Evolutionary conservation across 192 early-diverging fungal genomes (phyloP), one percentile per base, ranked within the genome.

Genomic region (Coemansia sp.): DNA sequence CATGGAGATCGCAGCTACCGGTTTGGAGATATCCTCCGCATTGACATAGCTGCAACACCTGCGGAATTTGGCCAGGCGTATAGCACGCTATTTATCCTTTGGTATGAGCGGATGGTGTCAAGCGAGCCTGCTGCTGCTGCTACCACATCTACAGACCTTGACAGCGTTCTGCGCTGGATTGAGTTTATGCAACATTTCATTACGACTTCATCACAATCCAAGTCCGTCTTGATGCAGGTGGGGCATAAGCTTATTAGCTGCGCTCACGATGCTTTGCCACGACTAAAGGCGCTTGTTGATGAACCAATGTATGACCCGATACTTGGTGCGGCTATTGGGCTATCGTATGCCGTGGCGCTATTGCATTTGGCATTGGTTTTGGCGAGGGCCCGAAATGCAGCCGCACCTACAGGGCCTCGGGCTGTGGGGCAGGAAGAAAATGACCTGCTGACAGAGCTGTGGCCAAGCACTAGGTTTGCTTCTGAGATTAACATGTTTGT

Each of bases 51-150:
- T 14, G 73, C 73, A 5, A 59, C 73, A 0, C 58, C 69, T 0
- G 68, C 31, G 4, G 78, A 81, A 38, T 75, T 72, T 28, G 47
- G 64, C 19, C 78, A 75, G 58, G 78, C 78, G 19, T 68, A 62
- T 38, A 55, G 34, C 27, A 75, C 57, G 58, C 62, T 81, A 22
- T 68, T 71, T 22, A 63, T 67, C 28, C 65, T 81, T 10, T 81
- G 78, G 78, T 38, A 61, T 38, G 62, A 71, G 44, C 10, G 21
- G 8, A 23, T 64, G 28, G 16, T 25, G 0, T 3, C 49, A 2
- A 23, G 31, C 10, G 58, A 49, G 4, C 5, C 16, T 26, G 59
- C 16, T 7, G 51, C 2, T 5, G 22, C 18, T 25, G 5, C 7
- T 32, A 8, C 7, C 34, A 8, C 28, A 27, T 5, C 18, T 5